Conservation (phyloP, 176 grass and related monocot genomes). For the Oropetium thomaeum region DNA sequence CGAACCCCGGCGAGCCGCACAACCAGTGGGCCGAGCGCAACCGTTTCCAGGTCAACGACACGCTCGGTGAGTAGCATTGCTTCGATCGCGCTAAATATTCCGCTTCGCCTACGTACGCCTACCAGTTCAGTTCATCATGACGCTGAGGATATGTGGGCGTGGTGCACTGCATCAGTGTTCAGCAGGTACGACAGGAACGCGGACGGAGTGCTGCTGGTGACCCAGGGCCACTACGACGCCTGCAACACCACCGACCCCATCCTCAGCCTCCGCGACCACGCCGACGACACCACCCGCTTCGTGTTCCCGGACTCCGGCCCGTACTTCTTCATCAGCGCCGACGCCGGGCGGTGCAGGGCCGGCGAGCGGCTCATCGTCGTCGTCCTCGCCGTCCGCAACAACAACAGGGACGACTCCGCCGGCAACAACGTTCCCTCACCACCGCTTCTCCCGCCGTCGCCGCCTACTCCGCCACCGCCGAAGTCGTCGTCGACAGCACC, state of each 20-base stretch:
- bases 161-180: constrained; percentile 45
- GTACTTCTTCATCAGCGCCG: constrained; percentile 71
- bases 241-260: constrained; percentile 53
- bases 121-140: too few species aligned
- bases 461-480: neutral
- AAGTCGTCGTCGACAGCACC: neutral
- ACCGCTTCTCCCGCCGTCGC: neutral
- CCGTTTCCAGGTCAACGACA: constrained; percentile 82
- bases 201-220: constrained; percentile 65
- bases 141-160: too few species aligned
- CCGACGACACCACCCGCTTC: constrained; percentile 50
- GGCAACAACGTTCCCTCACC: neutral
- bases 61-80: constrained; percentile 55
- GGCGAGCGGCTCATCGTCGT: constrained; percentile 60
- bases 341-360: constrained; percentile 39
- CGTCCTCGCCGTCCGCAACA: constrained; percentile 46
- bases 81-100: too few species aligned
- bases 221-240: constrained; percentile 51
- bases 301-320: constrained; percentile 41
- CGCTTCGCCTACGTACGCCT: too few species aligned
- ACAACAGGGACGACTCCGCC: too few species aligned
- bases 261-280: constrained; percentile 37
- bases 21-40: constrained; percentile 69
- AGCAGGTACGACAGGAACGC: constrained; percentile 41
- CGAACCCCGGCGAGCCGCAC: constrained; percentile 45